These are phyloP conservation scores for Phtheirospermum japonicum DNA, from an alignment of 257 asterid genomes.

Conservation along the genomic window DNA sequence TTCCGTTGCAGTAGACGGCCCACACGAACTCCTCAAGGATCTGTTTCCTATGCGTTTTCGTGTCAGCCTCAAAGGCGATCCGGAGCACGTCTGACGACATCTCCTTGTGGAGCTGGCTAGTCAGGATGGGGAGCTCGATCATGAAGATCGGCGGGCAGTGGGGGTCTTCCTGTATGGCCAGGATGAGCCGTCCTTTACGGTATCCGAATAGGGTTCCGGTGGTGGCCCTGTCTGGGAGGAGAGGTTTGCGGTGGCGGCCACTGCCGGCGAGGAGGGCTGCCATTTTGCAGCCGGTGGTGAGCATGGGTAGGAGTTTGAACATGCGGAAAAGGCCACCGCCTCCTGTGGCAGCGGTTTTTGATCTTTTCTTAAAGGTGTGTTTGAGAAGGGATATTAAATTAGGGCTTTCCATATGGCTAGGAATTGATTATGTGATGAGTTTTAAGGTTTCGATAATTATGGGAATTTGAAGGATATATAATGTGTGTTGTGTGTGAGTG, in stretches of 20 bases:
- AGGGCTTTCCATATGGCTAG: conserved; percentile 54
- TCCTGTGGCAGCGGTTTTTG: conserved; percentile 23
- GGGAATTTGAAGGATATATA: conserved; percentile 13
- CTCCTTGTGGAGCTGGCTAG: conserved; percentile 62
- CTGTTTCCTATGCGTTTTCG: conserved; percentile 61
- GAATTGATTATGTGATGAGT: background rate
- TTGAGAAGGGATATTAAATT: conserved; percentile 55
- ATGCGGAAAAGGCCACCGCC: conserved; percentile 46
- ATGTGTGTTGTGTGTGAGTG: background rate
- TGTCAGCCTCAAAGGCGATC: conserved; percentile 72
- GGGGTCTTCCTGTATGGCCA: conserved; percentile 89
- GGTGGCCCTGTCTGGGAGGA: conserved; percentile 70
- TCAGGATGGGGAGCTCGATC: conserved; percentile 79
- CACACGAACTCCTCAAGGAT: conserved; percentile 86
- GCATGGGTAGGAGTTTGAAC: conserved; percentile 96
- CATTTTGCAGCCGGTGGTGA: conserved; percentile 87
- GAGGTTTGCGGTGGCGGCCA: conserved; percentile 59
- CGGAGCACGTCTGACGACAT: conserved; percentile 76
- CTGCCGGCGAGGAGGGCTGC: conserved; percentile 73
- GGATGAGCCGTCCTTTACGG: conserved; percentile 59
- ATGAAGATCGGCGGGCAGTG: conserved; percentile 71
- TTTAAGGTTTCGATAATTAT: background rate
- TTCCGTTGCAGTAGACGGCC: conserved; percentile 83
- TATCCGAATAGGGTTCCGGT: conserved; percentile 77
- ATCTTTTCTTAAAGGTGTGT: conserved; percentile 41